Base-by-base conservation (phyloP, 495 filamentous ascomycete genomes). In the Penicillium cataractarum region DNA sequence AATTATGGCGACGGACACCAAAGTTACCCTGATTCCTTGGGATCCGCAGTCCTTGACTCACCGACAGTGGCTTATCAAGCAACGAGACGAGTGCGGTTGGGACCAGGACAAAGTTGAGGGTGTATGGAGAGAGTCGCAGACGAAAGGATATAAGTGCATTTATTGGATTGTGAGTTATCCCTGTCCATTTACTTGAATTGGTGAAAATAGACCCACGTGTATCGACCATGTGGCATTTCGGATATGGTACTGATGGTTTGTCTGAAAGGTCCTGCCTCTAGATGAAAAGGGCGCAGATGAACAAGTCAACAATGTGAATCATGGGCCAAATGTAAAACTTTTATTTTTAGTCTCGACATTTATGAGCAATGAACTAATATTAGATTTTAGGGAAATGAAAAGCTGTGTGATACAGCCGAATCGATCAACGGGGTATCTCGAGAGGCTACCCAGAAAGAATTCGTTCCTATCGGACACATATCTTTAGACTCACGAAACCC, bases 401-500 rank as follows among this genome's bases (percentile, higher is more conserved):
- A 15, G 3, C 59, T 73, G 13, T 33, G 57, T 7, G 71, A 73
- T 35, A 73, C 71, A 19, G 71, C 71, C 10, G 35, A 22, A 35
- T 54, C 64, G 5, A 60, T 73, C 21, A 65, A 73, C 50, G 64
- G 53, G 9, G 60, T 56, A 7, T 24, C 60, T 35, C 62, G 71
- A 8, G 7, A 64, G 27, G 53, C 69, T 35, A 59, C 69, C 9
- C 56, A 61, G 1, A 26, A 31, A 55, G 26, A 40, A 2, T 71
- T 73, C 27, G 26, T 60, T n/a, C 71, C 71, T 2, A 60, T 76
- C 29, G 73, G 73, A 6, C 73, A 76, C 24, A 72, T 76, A 19
- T 74, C 71, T 6, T 35, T 76, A 2, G 73, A 76, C 40, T 57
- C 67, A 1, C 44, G 60, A 9, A 66, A 67, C 33, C 31, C 52